Evolutionary conservation across 371 early-diverging fungal species (phyloP).

Genomic region (Encephalitozoon intestinalis): DNA sequence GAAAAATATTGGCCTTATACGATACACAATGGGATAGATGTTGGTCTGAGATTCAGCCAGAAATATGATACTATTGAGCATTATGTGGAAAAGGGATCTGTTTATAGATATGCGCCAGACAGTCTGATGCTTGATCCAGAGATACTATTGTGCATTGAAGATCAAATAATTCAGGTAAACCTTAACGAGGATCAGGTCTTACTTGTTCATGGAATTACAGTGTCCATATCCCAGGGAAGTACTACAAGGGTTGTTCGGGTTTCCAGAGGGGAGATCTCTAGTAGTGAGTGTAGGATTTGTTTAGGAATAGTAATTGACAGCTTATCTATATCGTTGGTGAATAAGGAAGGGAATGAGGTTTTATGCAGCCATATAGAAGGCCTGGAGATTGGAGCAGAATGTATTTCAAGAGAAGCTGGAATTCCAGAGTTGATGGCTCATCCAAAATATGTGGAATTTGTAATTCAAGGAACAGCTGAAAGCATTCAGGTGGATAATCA

Average conservation of each 20-base stretch:
- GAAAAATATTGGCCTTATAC: background rate
- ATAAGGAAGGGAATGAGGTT: background rate
- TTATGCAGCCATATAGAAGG: background rate
- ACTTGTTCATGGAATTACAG: background rate
- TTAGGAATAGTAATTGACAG: background rate
- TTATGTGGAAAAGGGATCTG: background rate
- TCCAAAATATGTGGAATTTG: background rate
- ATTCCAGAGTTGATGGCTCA: background rate
- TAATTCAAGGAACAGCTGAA: background rate
- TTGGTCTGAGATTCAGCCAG: background rate
- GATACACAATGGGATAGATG: background rate
- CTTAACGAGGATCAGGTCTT: background rate
- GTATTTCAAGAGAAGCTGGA: background rate
- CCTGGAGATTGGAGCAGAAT: background rate
- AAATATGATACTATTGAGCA: background rate
- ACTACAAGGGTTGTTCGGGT: background rate
- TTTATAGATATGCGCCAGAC: background rate
- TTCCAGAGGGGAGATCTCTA: background rate
- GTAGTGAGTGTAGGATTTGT: background rate
- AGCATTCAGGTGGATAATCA: conserved; percentile 2
- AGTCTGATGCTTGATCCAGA: background rate
- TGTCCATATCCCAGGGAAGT: background rate
- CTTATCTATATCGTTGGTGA: background rate
- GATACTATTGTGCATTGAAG: background rate
- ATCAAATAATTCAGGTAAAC: background rate